Base-by-base conservation (phyloP, 495 filamentous ascomycete species). In the Immersiella caudata region DNA sequence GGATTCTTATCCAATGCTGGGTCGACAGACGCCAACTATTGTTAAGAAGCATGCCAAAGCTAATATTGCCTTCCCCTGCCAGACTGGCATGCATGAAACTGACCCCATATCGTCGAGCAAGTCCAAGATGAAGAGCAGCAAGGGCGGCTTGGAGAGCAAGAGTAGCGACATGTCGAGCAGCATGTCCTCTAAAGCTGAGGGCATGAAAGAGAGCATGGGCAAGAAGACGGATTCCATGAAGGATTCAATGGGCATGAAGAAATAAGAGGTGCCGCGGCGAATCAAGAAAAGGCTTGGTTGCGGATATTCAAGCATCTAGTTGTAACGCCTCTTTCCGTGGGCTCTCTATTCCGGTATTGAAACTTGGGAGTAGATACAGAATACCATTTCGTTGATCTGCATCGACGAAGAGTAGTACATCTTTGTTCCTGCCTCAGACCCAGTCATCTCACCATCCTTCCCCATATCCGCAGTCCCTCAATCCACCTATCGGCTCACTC, bases 201-300 rank as follows among this genome's bases (percentile, higher is more conserved):
- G 60, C 22, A 68, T 70, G 57, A 54, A 65, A 20, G 61, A 67
- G 11, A 36, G 49, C 0, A 59, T 75, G 60, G 69, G 67, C 6
- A 60, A 71, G 11, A 74, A 67, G 59, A 67, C 72, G 68, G 71
- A 58, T 0, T 46, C 61, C 16, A 62, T 69, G 62, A 74, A 75
- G 70, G 64, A 75, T 14, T 24, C 64, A 5, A 72, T 74, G 73
- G 65, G 64, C 25, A 67, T 70, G 71, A 66, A 76, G 21, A 63
- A 35, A 52, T 63, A n/a, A 63, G 40, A 46, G 40, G 14, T 46
- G 29, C 8, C 29, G 3, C 29, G 4, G 29, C 29, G 29, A n/a
- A n/a, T n/a, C n/a, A n/a, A n/a, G n/a, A n/a, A n/a, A n/a, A n/a
- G n/a, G n/a, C n/a, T n/a, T n/a, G n/a, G n/a, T n/a, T 33, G 4